Evolutionary conservation across 2,329 filamentous ascomycete genomes (phyloP).

Genomic region (Fusarium nisikadoi): DNA sequence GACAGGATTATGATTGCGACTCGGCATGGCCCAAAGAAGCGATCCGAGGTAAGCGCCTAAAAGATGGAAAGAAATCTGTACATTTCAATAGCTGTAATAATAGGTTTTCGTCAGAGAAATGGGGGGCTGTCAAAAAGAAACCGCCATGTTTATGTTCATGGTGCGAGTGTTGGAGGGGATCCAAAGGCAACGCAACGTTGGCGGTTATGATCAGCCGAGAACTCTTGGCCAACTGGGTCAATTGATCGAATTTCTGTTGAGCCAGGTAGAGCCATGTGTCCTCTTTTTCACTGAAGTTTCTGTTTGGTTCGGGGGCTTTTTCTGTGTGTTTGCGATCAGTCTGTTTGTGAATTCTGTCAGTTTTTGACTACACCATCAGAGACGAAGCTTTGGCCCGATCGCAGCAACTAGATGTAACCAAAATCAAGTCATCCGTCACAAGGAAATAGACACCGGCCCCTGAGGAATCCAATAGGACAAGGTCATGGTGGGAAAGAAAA

Average conservation of each 20-base stretch:
- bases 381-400: conserved; percentile 13
- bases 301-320: not conserved
- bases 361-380: conserved; percentile 14
- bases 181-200: conserved; percentile 20
- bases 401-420: conserved; percentile 6
- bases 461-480: conserved; percentile 12
- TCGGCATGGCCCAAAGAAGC: conserved; percentile 36
- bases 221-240: conserved; percentile 20
- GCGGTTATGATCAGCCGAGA: conserved; percentile 30
- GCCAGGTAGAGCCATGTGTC: not conserved
- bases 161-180: conserved; percentile 21
- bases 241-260: not conserved
- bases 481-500: not conserved
- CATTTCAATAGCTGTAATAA: conserved; percentile 15
- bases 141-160: conserved; percentile 35
- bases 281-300: not conserved
- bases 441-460: not conserved
- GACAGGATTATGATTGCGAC: conserved; percentile 22
- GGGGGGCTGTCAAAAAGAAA: conserved; percentile 34
- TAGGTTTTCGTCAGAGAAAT: conserved; percentile 38
- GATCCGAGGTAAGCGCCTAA: conserved; percentile 36
- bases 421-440: not conserved
- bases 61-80: conserved; percentile 1
- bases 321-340: not conserved
- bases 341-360: conserved; percentile 1